phyloP scores from a whole-genome alignment of 1,139 yeast genomes.

The Hyphopichia pseudoburtonii region DNA sequence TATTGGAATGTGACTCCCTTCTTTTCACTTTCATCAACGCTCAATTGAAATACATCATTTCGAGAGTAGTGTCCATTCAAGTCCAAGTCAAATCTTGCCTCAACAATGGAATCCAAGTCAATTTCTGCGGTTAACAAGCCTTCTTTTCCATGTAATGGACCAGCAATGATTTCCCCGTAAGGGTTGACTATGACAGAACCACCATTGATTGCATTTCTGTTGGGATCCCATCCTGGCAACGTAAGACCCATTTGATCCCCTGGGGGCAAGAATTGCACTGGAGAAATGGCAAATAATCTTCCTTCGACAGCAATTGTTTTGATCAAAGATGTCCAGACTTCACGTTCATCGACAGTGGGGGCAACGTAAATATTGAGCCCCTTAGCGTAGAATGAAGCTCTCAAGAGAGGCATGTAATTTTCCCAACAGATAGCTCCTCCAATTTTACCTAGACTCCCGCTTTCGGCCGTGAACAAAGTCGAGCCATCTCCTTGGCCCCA shows the following conservation, averaged over 20 bases:
- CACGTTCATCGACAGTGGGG: conserved; percentile 41
- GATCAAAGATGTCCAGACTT: conserved; percentile 33
- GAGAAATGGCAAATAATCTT: conserved; percentile 27
- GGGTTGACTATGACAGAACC: conserved; percentile 29
- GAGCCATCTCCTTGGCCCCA: conserved; percentile 47
- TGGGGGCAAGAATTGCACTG: conserved; percentile 27
- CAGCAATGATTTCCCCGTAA: conserved; percentile 39
- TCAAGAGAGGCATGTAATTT: conserved; percentile 32
- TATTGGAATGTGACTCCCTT: conserved; percentile 4
- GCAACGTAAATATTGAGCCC: conserved; percentile 36
- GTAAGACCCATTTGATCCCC: conserved; percentile 11
- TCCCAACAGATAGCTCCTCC: conserved; percentile 48
- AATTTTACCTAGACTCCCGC: conserved; percentile 24
- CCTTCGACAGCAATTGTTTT: conserved; percentile 35
- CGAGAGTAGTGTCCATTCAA: conserved; percentile 39
- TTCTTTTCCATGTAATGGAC: conserved; percentile 35
- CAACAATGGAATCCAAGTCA: conserved; percentile 27
- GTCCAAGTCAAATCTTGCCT: conserved; percentile 38
- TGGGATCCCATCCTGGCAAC: conserved; percentile 14
- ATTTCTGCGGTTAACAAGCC: conserved; percentile 36
- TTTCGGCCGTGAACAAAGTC: conserved; percentile 29
- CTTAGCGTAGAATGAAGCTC: conserved; percentile 38
- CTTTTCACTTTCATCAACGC: conserved; percentile 24
- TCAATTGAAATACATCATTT: conserved; percentile 35
- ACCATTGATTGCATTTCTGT: conserved; percentile 34